Conservation (phyloP, 805 yeast species). For the Suhomyces sp. region DNA sequence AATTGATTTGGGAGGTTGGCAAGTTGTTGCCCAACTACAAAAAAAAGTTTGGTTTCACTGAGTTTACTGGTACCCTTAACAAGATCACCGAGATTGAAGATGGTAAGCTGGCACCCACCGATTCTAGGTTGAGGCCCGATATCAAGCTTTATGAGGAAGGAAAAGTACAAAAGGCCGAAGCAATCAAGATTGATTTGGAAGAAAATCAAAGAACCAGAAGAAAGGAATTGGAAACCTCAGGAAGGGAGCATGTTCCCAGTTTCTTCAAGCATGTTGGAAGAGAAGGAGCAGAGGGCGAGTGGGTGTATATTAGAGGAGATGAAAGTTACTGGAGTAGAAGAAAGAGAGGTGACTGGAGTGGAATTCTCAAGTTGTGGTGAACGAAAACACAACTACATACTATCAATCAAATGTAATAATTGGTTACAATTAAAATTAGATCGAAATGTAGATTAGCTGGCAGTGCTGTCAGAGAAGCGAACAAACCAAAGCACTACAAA, state of each 20-base stretch:
- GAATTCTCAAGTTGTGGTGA: conserved; percentile 55
- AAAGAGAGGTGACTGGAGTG: conserved; percentile 58
- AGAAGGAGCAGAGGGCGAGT: conserved; percentile 42
- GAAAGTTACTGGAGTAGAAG: conserved; percentile 80
- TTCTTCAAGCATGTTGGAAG: conserved; percentile 56
- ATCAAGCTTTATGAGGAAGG: conserved; percentile 69
- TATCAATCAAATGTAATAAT: background rate
- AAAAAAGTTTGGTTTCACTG: conserved; percentile 80
- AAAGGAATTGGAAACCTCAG: conserved; percentile 47
- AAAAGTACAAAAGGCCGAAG: conserved; percentile 68
- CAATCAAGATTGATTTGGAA: conserved; percentile 64
- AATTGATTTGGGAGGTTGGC: conserved; percentile 69
- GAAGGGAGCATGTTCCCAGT: conserved; percentile 49
- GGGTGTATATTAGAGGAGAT: conserved; percentile 57
- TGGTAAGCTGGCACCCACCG: conserved; percentile 72
- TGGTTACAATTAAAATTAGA: background rate
- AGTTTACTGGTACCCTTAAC: conserved; percentile 77
- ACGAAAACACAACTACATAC: background rate
- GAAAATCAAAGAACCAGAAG: conserved; percentile 79
- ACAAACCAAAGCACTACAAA: no score
- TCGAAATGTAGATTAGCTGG: no score
- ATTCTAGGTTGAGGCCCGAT: conserved; percentile 89
- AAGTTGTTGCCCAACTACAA: conserved; percentile 55
- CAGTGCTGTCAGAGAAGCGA: no score
- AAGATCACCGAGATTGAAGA: conserved; percentile 72